Percentiles rank a stretch among this genome's conserved stretches.
These are phyloP conservation scores for Hypoxylon intermedium DNA, from an alignment of 495 filamentous ascomycete genomes.

Conservation along the genomic window DNA sequence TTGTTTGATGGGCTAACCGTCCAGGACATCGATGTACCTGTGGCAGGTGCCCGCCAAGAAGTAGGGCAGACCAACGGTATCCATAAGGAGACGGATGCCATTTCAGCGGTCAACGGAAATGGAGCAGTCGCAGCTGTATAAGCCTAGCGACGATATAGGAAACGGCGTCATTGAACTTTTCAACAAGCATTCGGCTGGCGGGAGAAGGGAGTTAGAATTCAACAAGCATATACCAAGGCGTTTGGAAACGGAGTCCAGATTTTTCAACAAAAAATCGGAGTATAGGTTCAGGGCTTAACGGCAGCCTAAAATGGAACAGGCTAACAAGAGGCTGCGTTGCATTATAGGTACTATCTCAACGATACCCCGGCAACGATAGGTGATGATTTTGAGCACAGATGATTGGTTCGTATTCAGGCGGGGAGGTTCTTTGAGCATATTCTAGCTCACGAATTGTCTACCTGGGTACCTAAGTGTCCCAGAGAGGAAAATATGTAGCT, in stretches of 20 bases:
- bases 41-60: constrained; percentile 3
- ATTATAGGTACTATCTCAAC: constrained; percentile 44
- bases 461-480: background rate
- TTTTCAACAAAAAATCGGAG: constrained; percentile 46
- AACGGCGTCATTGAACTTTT: constrained; percentile 45
- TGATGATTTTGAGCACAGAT: constrained; percentile 21
- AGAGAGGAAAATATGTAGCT: background rate
- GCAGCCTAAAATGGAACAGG: constrained; percentile 35
- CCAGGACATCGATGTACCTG: constrained; percentile 64
- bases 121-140: constrained; percentile 16
- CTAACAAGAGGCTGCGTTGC: constrained; percentile 33
- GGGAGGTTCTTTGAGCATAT: constrained; percentile 3
- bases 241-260: constrained; percentile 41
- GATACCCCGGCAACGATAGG: constrained; percentile 39
- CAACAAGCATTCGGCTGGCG: constrained; percentile 45
- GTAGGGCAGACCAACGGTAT: constrained; percentile 25
- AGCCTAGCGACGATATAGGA: constrained; percentile 20
- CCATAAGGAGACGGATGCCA: constrained; percentile 28
- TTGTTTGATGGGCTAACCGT: constrained; percentile 82
- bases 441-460: background rate
- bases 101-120: constrained; percentile 12
- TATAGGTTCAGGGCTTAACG: constrained; percentile 38
- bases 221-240: constrained; percentile 46
- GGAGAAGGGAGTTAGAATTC: constrained; percentile 42
- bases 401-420: constrained; percentile 7